Conservation (phyloP, 2,329 filamentous ascomycete genomes). For the Arthrobotrys megalospora region DNA sequence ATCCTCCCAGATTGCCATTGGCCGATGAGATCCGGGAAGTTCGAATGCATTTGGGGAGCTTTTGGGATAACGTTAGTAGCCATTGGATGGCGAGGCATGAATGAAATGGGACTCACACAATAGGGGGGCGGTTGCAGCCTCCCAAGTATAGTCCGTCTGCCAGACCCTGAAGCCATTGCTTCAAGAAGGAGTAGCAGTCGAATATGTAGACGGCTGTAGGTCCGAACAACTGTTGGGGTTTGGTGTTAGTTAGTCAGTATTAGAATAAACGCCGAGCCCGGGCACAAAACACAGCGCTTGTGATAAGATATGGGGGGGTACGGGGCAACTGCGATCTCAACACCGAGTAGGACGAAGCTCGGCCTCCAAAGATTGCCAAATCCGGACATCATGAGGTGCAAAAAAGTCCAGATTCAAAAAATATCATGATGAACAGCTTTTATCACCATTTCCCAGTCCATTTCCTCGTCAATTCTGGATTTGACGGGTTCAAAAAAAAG, state of each 20-base stretch:
- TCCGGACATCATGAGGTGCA: too few species aligned
- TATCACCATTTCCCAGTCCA: too few species aligned
- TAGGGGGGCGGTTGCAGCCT: slow-evolving; percentile 65
- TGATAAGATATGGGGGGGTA: too few species aligned
- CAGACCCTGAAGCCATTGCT: slow-evolving; percentile 71
- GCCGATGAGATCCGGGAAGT: slow-evolving; percentile 52
- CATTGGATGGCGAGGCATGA: neutral
- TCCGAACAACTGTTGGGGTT: slow-evolving; percentile 68
- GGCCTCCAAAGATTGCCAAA: too few species aligned
- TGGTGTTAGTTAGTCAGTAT: neutral
- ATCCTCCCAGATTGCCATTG: slow-evolving; percentile 68
- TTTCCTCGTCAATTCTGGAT: too few species aligned
- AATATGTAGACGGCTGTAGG: slow-evolving; percentile 73
- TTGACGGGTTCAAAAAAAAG: too few species aligned
- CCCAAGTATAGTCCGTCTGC: slow-evolving; percentile 66
- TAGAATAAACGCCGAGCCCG: too few species aligned
- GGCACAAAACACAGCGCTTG: too few species aligned
- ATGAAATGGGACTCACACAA: slow-evolving; percentile 62
- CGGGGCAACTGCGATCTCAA: too few species aligned
- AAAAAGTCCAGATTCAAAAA: too few species aligned
- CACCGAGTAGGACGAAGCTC: too few species aligned
- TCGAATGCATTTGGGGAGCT: slow-evolving; percentile 56
- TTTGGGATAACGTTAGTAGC: neutral
- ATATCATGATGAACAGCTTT: too few species aligned
- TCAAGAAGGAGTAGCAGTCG: slow-evolving; percentile 71